A percentile compares a stretch with the other conserved stretches of the same genome.
phyloP scores from a whole-genome alignment of 2,329 filamentous ascomycete species.

The Sporothrix globosa region DNA sequence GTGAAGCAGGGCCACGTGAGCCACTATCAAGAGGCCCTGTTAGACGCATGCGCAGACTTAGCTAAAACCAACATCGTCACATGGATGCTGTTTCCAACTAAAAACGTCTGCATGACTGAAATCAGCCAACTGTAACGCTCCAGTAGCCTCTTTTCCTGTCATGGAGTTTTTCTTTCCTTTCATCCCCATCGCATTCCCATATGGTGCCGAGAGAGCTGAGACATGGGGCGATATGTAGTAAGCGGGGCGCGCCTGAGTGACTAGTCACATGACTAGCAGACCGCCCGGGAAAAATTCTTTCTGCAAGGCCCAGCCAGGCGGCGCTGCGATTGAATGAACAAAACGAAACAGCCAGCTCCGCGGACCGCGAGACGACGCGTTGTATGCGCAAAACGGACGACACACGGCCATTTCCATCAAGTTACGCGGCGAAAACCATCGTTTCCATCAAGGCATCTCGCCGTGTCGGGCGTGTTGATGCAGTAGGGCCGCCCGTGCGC shows the following conservation, averaged over 20 bases:
- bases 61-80: not conserved
- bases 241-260: not conserved
- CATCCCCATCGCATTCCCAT: not conserved
- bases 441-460: not conserved
- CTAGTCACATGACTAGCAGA: not conserved
- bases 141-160: too few relatives aligned
- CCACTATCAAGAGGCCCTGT: not conserved
- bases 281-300: not conserved
- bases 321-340: constrained; percentile 1
- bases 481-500: not conserved
- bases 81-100: not conserved
- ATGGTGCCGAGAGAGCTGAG: constrained; percentile 1
- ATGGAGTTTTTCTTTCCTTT: not conserved
- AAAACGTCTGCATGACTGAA: not conserved
- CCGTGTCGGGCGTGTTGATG: not conserved
- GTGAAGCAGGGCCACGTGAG: constrained; percentile 1
- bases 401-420: constrained; percentile 7
- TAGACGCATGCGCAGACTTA: not conserved
- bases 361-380: constrained; percentile 19
- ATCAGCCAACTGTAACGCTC: too few relatives aligned
- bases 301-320: not conserved
- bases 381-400: constrained; percentile 18
- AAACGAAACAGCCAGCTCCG: not conserved
- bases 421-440: not conserved
- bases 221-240: constrained; percentile 23